Percentiles rank a stretch among this genome's conserved stretches.
Conservation (phyloP, 176 grass and related monocot genomes). For the Carex pumila region DNA sequence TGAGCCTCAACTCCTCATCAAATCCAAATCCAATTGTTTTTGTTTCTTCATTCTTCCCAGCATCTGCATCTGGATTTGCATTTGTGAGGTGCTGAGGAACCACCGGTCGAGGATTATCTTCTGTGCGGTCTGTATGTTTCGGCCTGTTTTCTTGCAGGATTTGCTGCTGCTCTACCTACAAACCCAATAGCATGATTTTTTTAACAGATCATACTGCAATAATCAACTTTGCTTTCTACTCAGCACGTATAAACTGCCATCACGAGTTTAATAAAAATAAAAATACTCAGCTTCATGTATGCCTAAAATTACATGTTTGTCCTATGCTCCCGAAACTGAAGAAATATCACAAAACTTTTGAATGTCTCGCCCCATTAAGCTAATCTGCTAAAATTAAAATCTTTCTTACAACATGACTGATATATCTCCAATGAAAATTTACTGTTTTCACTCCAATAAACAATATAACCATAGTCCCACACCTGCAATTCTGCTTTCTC, state of each 20-base stretch:
- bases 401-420: neutral
- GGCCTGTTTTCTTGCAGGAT: constrained; percentile 62
- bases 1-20: neutral
- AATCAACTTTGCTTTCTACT: constrained; percentile 3
- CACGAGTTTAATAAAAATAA: neutral
- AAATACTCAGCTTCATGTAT: neutral
- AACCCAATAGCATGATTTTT: neutral
- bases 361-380: neutral
- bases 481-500: neutral
- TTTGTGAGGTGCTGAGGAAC: constrained; percentile 15
- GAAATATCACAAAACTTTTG: neutral
- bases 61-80: constrained; percentile 27
- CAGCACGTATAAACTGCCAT: neutral
- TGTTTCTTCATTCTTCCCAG: neutral
- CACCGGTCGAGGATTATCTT: constrained; percentile 2
- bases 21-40: neutral
- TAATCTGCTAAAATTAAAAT: neutral
- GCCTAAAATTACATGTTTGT: neutral
- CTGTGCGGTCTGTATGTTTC: constrained; percentile 34
- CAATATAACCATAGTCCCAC: neutral
- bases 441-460: neutral
- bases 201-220: constrained; percentile 13
- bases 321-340: neutral
- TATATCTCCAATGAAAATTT: neutral
- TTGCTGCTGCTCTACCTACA: constrained; percentile 76